These are phyloP conservation scores for Xerocomus spinulosus DNA, from an alignment of 768 basidiomycete species.

Conservation along the genomic window DNA sequence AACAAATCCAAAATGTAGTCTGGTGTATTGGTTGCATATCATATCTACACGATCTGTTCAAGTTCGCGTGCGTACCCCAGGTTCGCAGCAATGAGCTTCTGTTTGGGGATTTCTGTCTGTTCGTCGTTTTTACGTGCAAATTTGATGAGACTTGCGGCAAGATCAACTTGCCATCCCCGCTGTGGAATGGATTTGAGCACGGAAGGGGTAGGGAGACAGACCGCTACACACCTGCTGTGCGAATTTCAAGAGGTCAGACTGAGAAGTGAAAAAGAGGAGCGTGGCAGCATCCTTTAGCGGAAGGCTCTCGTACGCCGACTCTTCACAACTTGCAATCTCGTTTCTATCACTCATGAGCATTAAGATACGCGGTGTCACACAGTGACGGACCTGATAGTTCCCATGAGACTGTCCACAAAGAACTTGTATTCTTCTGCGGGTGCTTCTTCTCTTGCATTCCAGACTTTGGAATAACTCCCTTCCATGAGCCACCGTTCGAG, in stretches of 20 bases:
- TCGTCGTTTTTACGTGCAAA: conserved; percentile 84
- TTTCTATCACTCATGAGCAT: conserved; percentile 48
- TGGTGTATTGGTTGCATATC: neutral
- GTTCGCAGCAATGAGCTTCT: conserved; percentile 75
- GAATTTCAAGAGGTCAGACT: conserved; percentile 77
- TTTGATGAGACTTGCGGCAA: conserved; percentile 61
- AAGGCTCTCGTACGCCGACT: conserved; percentile 87
- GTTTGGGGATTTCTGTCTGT: conserved; percentile 78
- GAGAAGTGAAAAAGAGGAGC: conserved; percentile 84
- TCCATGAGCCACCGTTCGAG: conserved; percentile 98
- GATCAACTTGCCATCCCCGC: conserved; percentile 83
- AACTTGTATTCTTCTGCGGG: conserved; percentile 93
- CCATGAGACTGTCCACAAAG: conserved; percentile 90
- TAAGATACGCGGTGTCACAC: neutral
- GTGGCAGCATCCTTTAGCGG: conserved; percentile 88
- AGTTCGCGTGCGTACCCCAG: conserved; percentile 80
- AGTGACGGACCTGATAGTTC: conserved; percentile 74
- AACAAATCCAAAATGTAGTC: conserved; percentile 8
- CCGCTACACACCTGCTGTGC: conserved; percentile 61
- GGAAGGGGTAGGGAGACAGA: neutral
- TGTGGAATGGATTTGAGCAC: conserved; percentile 27
- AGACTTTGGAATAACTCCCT: conserved; percentile 96
- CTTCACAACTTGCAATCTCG: conserved; percentile 96
- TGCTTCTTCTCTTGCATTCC: conserved; percentile 89
- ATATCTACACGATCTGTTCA: conserved; percentile 78